Evolutionary conservation across 495 filamentous ascomycete species (phyloP), one percentile per base, ranked within the genome.

Genomic region (Apodospora peruviana): DNA sequence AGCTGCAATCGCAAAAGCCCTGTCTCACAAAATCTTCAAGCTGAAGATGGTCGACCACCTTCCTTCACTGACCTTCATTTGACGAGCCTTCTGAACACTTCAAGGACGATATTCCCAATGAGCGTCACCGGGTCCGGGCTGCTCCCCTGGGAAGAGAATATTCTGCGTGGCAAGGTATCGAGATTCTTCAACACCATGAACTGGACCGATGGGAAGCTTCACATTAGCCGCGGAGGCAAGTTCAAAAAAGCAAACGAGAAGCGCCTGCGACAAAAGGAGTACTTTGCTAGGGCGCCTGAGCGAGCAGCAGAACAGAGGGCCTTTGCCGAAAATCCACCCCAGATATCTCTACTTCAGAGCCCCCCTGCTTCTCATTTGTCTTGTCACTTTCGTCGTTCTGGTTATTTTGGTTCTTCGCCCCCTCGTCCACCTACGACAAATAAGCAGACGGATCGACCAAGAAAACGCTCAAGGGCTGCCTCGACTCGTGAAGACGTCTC

Each of bases 131-230:
- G n/a, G n/a, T n/a, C n/a, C n/a, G n/a, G n/a, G n/a, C n/a, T n/a
- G n/a, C n/a, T n/a, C n/a, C n/a, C n/a, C n/a, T n/a, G n/a, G 40
- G 21, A 43, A 22, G 17, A 36, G 18, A 8, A n/a, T 12, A 20
- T 35, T 27, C 12, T 19, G 1, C 4, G 7, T 19, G 23, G 18
- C 11, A 9, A 10, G 20, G 22, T 37, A 23, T 5, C 40, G 5
- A 10, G 8, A n/a, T n/a, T n/a, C 23, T 35, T 14, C 12, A 11
- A 10, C n/a, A 25, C 14, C 24, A 74, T 74, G 71, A 74, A 74
- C 51, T 74, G 70, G 70, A 73, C 67, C 17, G 71, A 71, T 51
- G 66, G 66, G 27, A 68, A 56, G 9, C 59, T 73, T n/a, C 56
- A 69, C 19, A 69, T 66, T 46, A 52, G 61, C 51, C 61, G 56